Percentiles rank a stretch among this genome's conserved stretches.
phyloP scores from a whole-genome alignment of 345 rosid species.

The Linum lewisii region DNA sequence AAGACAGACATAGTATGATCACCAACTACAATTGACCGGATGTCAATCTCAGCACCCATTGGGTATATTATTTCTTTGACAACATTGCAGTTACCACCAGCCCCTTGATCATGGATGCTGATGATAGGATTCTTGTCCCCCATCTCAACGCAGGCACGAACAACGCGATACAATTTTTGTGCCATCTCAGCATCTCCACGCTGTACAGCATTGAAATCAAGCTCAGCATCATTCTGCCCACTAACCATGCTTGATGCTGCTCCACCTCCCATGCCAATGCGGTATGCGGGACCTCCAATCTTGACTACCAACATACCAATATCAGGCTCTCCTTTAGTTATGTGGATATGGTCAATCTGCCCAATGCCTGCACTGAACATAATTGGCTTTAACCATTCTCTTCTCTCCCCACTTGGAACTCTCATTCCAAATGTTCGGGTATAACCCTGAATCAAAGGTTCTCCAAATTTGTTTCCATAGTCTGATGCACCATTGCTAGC shows the following conservation, averaged over 20 bases:
- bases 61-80: constrained; percentile 96
- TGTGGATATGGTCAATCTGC: constrained; percentile 80
- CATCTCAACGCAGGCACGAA: constrained; percentile 88
- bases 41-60: constrained; percentile 79
- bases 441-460: constrained; percentile 91
- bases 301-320: constrained; percentile 89
- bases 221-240: constrained; percentile 94
- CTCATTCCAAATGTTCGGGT: constrained; percentile 89
- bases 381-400: constrained; percentile 96
- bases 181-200: constrained; percentile 99
- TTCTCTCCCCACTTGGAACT: constrained; percentile 83
- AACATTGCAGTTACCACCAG: constrained; percentile 95
- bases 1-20: constrained; percentile 90
- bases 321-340: constrained; percentile 77
- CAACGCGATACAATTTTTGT: constrained; percentile 80
- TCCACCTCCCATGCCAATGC: constrained; percentile 97
- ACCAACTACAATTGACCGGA: constrained; percentile 71
- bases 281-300: constrained; percentile 97
- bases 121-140: constrained; percentile 84
- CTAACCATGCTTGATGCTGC: constrained; percentile 99
- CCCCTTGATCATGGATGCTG: constrained; percentile 97
- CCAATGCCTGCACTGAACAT: constrained; percentile 97
- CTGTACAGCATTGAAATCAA: constrained; percentile 96
- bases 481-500: constrained; percentile 97
- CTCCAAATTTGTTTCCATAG: constrained; percentile 92